Evolutionary conservation across 177 flowering plant genomes (phyloP), one percentile per base, ranked within the genome.

Genomic region (Telopea speciosissima): DNA sequence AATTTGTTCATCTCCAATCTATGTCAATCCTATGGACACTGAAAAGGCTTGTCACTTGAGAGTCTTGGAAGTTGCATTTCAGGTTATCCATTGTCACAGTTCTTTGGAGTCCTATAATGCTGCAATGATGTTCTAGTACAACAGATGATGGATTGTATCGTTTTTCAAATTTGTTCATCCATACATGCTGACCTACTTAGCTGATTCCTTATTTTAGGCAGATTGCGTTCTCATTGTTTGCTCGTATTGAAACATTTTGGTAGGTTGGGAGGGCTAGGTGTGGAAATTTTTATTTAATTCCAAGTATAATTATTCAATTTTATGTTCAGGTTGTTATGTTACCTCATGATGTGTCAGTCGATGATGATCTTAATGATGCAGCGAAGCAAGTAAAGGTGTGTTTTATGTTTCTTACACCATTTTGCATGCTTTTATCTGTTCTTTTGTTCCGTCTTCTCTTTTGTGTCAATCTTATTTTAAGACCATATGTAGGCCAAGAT

Each of bases 341-440:
- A 76, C 92, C 97, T 13, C 92, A 88, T 69, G 72, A 64, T 5
- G 78, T 88, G 21, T 86, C 99, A 8, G 67, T 95, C 72, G 99
- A 92, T 12, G 94, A 94, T 62, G 99, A 92, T 80, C 90, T 95
- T 5, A 77, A 88, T 58, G 83, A 85, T 23, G 99, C 86, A 40
- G 97, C 99, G 19, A 82, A 76, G 74, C 77, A 90, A 84, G 89
- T 89, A 52, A 75, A 82, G 92, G 97, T 94, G 66, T 63, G 79
- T 49, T 13, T 17, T 26, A 16, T 17, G 17, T 71, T 67, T 36
- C 22, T 28, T 17, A 17, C 3, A 23, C 6, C 25, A 62, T 45
- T 65, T 54, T 21, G 19, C 59, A 28, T 58, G 56, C 7, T 59
- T 33, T 21, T 42, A 24, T 7, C 40, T 36, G 40, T 36, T 23